Percentiles rank a stretch among this genome's conserved stretches.
Conservation (phyloP, 2,329 filamentous ascomycete genomes). For the Chalara sp. region DNA sequence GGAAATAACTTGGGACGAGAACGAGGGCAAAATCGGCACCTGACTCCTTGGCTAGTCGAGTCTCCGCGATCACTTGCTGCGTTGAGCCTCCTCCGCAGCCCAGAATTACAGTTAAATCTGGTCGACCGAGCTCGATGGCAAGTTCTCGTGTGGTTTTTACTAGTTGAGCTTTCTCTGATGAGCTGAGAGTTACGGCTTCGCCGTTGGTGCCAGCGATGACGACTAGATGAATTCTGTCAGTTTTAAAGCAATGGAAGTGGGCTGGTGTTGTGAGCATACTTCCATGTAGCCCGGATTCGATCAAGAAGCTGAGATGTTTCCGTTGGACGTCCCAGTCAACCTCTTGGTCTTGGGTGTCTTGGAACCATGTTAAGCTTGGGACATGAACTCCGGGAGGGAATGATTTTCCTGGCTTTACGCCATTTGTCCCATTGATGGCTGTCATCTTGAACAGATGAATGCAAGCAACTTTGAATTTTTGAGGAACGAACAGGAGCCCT, state of each 20-base stretch:
- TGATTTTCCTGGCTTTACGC: not conserved
- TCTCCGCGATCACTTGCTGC: constrained; percentile 33
- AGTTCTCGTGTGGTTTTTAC: constrained; percentile 32
- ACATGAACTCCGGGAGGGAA: constrained; percentile 13
- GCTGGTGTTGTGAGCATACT: constrained; percentile 5
- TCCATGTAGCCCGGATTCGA: constrained; percentile 14
- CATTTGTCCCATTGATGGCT: too few relatives aligned
- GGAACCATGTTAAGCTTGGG: constrained; percentile 15
- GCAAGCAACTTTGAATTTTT: too few relatives aligned
- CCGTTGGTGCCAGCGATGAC: constrained; percentile 39
- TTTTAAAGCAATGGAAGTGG: not conserved
- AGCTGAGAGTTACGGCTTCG: constrained; percentile 34
- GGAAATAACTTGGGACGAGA: constrained; percentile 33
- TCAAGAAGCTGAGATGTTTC: constrained; percentile 13
- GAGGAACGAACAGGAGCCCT: too few relatives aligned
- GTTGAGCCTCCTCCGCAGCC: constrained; percentile 34
- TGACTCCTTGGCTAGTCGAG: constrained; percentile 29
- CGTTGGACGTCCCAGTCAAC: constrained; percentile 14
- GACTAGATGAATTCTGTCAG: constrained; percentile 4
- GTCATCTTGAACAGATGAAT: too few relatives aligned
- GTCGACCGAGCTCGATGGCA: constrained; percentile 17
- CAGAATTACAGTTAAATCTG: constrained; percentile 32
- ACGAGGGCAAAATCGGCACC: constrained; percentile 33
- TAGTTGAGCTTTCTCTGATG: constrained; percentile 33
- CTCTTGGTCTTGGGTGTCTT: constrained; percentile 9